phyloP scores from a whole-genome alignment of 1,284 basidiomycete species.

The Meira miltonrushii region DNA sequence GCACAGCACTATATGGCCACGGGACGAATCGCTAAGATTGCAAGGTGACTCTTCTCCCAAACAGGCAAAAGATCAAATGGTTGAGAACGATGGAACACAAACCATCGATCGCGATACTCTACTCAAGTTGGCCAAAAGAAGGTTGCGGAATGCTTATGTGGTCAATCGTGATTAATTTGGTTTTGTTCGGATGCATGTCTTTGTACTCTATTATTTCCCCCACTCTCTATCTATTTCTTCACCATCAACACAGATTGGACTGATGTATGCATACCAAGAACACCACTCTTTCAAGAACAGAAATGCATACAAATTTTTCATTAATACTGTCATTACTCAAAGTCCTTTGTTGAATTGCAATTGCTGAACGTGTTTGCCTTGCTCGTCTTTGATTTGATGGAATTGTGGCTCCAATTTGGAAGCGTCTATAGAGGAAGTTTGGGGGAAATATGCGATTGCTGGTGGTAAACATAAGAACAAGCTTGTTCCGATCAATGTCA shows the following conservation, averaged over 20 bases:
- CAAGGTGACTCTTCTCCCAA: not conserved
- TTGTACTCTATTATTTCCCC: not conserved
- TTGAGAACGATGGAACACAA: slow-evolving; percentile 7
- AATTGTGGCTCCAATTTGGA: slow-evolving; percentile 54
- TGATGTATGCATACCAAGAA: not conserved
- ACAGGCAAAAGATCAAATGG: not conserved
- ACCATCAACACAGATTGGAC: not conserved
- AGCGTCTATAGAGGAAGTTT: slow-evolving; percentile 54
- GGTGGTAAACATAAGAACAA: slow-evolving; percentile 58
- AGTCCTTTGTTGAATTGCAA: slow-evolving; percentile 58
- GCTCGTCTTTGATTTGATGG: slow-evolving; percentile 46
- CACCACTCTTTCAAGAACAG: not conserved
- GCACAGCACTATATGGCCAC: slow-evolving; percentile 6
- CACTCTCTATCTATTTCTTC: not conserved
- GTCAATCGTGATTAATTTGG: slow-evolving; percentile 6
- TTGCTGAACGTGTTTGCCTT: slow-evolving; percentile 42
- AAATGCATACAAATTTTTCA: too few species aligned
- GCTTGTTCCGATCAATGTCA: slow-evolving; percentile 54
- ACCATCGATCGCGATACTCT: slow-evolving; percentile 11
- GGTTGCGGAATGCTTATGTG: slow-evolving; percentile 12
- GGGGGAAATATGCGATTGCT: slow-evolving; percentile 60
- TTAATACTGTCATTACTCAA: not conserved
- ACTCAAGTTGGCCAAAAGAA: slow-evolving; percentile 10
- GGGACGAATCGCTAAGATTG: not conserved
- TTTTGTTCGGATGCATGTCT: not conserved